Conservation (phyloP, 2,329 filamentous ascomycete genomes). For the Raffaelea ambrosiae region DNA sequence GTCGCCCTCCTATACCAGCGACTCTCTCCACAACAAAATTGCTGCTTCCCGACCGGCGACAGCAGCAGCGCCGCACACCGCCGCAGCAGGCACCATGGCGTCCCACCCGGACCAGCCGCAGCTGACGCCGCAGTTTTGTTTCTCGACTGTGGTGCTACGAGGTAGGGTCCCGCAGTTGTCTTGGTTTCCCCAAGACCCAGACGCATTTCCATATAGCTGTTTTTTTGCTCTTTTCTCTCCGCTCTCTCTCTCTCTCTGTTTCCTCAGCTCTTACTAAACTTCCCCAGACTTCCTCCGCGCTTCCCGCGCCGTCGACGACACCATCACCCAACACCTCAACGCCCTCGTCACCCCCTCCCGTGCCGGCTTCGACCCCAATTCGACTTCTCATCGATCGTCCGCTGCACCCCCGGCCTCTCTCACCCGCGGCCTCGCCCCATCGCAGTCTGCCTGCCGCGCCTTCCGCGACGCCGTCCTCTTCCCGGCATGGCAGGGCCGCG, state of each 20-base stretch:
- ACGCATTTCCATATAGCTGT: background rate
- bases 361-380: conserved; percentile 67
- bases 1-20: too few relatives aligned
- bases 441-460: conserved; percentile 50
- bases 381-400: conserved; percentile 57
- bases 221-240: background rate
- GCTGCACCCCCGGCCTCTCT: conserved; percentile 48
- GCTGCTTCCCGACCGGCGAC: background rate
- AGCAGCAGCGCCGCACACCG: background rate
- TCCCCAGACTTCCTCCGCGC: conserved; percentile 76
- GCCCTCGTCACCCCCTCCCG: conserved; percentile 69
- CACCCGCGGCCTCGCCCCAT: conserved; percentile 41
- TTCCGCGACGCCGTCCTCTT: conserved; percentile 79
- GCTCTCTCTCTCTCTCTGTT: background rate
- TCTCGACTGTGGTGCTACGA: conserved; percentile 59
- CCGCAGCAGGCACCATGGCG: conserved; percentile 15
- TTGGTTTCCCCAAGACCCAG: too few relatives aligned
- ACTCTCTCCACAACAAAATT: too few relatives aligned
- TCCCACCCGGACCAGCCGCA: conserved; percentile 27
- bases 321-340: conserved; percentile 88
- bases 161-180: conserved; percentile 38
- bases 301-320: conserved; percentile 86
- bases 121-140: conserved; percentile 70
- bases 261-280: background rate
- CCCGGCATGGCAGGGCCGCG: conserved; percentile 76